A percentile compares a stretch with the other conserved stretches of the same genome.
These are phyloP conservation scores for Diplodia seriata DNA, from an alignment of 2,329 filamentous ascomycete genomes.

Conservation along the genomic window DNA sequence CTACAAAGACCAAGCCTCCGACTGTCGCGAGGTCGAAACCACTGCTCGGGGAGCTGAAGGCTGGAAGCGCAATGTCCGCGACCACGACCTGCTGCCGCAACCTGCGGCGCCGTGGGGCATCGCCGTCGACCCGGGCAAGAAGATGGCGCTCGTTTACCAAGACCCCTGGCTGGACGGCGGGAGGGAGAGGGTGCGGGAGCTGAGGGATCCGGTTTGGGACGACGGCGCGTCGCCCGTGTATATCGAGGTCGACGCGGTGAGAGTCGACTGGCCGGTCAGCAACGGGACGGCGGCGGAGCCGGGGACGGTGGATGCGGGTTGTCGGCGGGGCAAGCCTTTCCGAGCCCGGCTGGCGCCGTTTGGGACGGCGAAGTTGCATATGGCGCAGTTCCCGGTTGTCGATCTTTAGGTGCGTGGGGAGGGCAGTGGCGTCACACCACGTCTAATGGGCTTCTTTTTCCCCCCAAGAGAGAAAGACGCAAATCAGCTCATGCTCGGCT, in stretches of 20 bases:
- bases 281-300: slow-evolving; percentile 15
- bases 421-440: neutral
- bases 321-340: neutral
- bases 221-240: neutral
- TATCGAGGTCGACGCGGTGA: slow-evolving; percentile 6
- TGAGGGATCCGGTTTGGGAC: neutral
- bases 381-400: slow-evolving; percentile 13
- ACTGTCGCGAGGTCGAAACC: neutral
- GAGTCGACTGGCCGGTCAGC: slow-evolving; percentile 6
- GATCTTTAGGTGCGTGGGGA: neutral
- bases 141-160: neutral
- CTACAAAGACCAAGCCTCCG: slow-evolving; percentile 15
- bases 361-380: slow-evolving; percentile 9
- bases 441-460: no score
- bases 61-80: neutral
- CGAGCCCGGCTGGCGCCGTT: neutral
- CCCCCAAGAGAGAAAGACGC: neutral
- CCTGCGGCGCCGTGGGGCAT: neutral
- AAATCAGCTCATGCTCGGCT: neutral
- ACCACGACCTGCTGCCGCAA: slow-evolving; percentile 2
- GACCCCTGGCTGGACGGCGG: neutral
- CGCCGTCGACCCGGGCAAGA: slow-evolving; percentile 1
- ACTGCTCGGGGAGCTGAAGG: neutral
- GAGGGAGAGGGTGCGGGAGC: neutral
- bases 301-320: neutral